Evolutionary conservation across 2,329 filamentous ascomycete genomes (phyloP).

Genomic region (Ceratocystis cubensis): DNA sequence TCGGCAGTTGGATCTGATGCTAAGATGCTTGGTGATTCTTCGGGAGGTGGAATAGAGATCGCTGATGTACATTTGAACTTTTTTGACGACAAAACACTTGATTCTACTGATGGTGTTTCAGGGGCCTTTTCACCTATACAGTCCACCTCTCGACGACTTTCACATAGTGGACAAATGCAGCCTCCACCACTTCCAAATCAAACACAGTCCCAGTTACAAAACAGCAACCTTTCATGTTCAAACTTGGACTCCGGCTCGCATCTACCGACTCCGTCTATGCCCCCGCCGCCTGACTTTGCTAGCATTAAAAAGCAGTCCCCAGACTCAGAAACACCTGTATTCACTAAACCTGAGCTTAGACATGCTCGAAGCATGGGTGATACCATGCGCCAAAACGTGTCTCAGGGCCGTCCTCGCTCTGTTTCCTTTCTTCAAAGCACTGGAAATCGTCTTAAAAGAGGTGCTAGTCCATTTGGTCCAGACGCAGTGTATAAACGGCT

Average conservation of each 20-base stretch:
- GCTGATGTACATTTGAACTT: conserved; percentile 77
- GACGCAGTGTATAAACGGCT: conserved; percentile 48
- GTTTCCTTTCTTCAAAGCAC: conserved; percentile 23
- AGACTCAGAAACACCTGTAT: conserved; percentile 28
- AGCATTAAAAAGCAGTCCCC: conserved; percentile 16
- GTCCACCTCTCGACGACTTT: neutral
- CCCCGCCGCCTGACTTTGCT: conserved; percentile 20
- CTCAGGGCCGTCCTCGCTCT: conserved; percentile 16
- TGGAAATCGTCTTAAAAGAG: conserved; percentile 32
- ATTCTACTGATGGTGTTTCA: conserved; percentile 5
- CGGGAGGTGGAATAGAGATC: conserved; percentile 55
- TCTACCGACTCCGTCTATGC: conserved; percentile 11
- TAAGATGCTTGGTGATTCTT: neutral
- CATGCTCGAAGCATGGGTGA: conserved; percentile 46
- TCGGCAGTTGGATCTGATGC: conserved; percentile 35
- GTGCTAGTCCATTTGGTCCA: conserved; percentile 45
- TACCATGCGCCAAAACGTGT: conserved; percentile 23
- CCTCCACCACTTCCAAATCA: conserved; percentile 21
- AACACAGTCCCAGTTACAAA: conserved; percentile 11
- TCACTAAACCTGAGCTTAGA: conserved; percentile 47
- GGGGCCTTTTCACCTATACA: conserved; percentile 8
- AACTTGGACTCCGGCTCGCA: conserved; percentile 12
- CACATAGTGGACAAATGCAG: conserved; percentile 15
- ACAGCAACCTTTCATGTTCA: neutral
- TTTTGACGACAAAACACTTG: conserved; percentile 47